Evolutionary conservation across 495 filamentous ascomycete genomes (phyloP), one percentile per base, ranked within the genome.

Genomic region (Hypoxylon lienhwacheense): DNA sequence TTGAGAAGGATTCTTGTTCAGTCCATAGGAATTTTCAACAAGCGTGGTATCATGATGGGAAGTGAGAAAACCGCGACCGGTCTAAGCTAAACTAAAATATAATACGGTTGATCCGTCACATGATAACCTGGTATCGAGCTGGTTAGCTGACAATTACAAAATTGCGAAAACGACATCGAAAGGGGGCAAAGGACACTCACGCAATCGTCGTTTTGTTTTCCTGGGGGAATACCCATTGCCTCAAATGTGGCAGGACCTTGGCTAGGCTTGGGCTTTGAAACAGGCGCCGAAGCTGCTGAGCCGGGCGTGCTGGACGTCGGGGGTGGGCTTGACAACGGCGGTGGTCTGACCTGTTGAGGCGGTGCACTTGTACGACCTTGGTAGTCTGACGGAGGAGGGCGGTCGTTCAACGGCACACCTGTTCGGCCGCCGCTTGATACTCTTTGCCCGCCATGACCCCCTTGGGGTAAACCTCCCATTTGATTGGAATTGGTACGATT

Each of bases 201-300:
- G 71, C 93, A 98, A 69, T 97, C 92, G 55, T 79, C 80, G 25
- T 95, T 88, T 52, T 86, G 79, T 67, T 89, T 88, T 21, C 77
- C 84, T 59, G 81, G 77, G 10, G 89, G 88, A 57, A 98, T 90
- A 44, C 92, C 92, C 93, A 98, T 98, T 65, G 92, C 91, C 65
- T 97, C 92, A 66, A 98, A 98, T 2, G 93, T 98, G 68, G 95
- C 89, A 3, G 93, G 93, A 7, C 95, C 93, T 66, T 89, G 88
- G 37, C 85, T 82, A 14, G 35, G 11, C 10, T 84, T 80, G 19
- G 44, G 78, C 44, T 76, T 79, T 3, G 48, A 15, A 29, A 65
- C 64, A 10, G 72, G 68, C 11, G 70, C 69, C 20, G 71, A 61
- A 28, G 67, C 59, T 7, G 56, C 35, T 0, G 62, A 57, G n/a